A percentile compares a stretch with the other conserved stretches of the same genome.
Conservation (phyloP, 2,329 filamentous ascomycete species). For the Diaporthe citriasiana region DNA sequence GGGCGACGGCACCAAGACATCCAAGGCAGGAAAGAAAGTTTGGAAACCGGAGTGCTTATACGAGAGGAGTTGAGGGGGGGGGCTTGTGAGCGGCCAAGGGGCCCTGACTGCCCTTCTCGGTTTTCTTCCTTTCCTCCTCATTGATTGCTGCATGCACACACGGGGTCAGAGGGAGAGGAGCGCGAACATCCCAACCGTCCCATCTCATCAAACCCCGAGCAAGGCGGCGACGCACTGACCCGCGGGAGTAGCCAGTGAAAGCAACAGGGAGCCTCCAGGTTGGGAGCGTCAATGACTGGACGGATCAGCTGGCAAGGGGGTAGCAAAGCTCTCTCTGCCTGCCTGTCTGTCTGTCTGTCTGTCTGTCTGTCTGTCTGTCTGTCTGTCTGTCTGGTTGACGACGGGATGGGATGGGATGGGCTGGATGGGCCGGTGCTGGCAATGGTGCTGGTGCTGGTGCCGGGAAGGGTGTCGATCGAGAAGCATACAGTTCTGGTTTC, state of each 20-base stretch:
- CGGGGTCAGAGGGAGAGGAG: conserved; percentile 1
- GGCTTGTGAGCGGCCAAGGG: neutral
- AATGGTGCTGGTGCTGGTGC: conserved; percentile 10
- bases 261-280: conserved; percentile 21
- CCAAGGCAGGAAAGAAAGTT: neutral
- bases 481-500: neutral
- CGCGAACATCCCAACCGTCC: conserved; percentile 15
- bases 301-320: conserved; percentile 27
- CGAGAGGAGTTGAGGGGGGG: conserved; percentile 1
- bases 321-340: neutral
- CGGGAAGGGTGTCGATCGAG: conserved; percentile 26
- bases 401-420: conserved; percentile 11
- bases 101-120: neutral
- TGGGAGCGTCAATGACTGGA: conserved; percentile 26
- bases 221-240: conserved; percentile 36
- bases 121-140: neutral
- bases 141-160: conserved; percentile 15
- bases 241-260: conserved; percentile 23
- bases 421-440: conserved; percentile 14
- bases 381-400: neutral
- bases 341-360: neutral
- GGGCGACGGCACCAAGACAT: neutral
- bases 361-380: neutral
- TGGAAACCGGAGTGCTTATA: conserved; percentile 21
- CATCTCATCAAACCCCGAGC: conserved; percentile 16